Conservation (phyloP, 495 filamentous ascomycete species). For the Podospora comata region DNA sequence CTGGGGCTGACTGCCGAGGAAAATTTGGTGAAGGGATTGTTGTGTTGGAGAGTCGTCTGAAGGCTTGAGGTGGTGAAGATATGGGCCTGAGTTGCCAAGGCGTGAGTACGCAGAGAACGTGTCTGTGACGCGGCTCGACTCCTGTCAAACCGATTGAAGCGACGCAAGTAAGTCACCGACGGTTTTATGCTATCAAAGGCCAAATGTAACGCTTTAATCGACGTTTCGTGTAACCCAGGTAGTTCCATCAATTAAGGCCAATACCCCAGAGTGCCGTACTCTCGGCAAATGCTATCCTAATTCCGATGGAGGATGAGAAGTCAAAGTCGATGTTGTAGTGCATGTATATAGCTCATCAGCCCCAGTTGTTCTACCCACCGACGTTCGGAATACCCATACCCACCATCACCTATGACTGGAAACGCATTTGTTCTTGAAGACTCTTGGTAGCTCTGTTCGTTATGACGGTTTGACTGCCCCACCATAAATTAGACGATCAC, state of each 20-base stretch:
- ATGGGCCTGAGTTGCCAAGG: not conserved
- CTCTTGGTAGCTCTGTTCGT: not conserved
- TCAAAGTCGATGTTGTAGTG: too few relatives aligned
- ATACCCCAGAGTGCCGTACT: not conserved
- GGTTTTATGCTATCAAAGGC: too few relatives aligned
- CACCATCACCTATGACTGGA: not conserved
- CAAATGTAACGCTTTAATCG: not conserved
- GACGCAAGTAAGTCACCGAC: too few relatives aligned
- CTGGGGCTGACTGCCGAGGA: not conserved
- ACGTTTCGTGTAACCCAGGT: not conserved
- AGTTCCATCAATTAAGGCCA: not conserved
- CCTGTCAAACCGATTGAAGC: not conserved
- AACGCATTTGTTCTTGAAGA: not conserved
- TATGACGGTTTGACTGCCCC: conserved; percentile 4
- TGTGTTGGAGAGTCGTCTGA: not conserved
- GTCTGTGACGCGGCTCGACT: not conserved
- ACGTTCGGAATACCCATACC: not conserved
- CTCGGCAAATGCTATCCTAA: too few relatives aligned
- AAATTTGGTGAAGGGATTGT: not conserved
- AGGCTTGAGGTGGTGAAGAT: not conserved
- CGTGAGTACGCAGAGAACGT: not conserved
- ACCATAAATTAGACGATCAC: not conserved
- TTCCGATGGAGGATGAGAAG: not conserved
- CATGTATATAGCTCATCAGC: not conserved
- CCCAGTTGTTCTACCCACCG: not conserved